These are phyloP conservation scores for Xylaria sp. DNA, from an alignment of 2,329 filamentous ascomycete genomes.

Conservation along the genomic window DNA sequence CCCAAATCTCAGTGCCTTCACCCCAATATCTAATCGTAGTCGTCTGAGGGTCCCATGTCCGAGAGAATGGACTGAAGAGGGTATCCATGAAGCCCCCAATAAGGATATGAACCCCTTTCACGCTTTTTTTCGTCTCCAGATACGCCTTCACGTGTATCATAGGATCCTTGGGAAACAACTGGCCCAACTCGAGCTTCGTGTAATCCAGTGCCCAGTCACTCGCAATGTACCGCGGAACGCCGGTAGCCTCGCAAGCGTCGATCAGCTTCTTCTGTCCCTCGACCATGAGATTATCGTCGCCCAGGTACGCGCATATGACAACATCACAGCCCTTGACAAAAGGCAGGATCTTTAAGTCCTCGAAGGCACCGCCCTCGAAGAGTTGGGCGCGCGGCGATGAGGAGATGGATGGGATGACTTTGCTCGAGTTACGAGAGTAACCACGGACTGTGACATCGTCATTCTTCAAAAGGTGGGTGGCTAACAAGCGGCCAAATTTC, in stretches of 20 bases:
- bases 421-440: constrained; percentile 18
- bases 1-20: constrained; percentile 40
- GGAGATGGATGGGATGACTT: constrained; percentile 9
- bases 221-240: constrained; percentile 44
- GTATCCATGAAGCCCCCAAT: constrained; percentile 43
- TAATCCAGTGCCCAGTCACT: constrained; percentile 47
- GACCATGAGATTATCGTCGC: constrained; percentile 42
- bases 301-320: constrained; percentile 45
- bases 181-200: constrained; percentile 41
- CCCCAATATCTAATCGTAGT: constrained; percentile 40
- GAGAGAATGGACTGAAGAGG: constrained; percentile 33
- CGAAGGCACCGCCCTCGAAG: constrained; percentile 16
- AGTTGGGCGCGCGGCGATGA: constrained; percentile 10
- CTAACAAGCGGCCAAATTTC: constrained; percentile 22
- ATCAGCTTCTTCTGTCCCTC: constrained; percentile 46
- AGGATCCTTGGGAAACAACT: constrained; percentile 43
- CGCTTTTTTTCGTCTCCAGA: constrained; percentile 40
- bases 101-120: constrained; percentile 45
- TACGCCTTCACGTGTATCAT: constrained; percentile 45
- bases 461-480: constrained; percentile 12
- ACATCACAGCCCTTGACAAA: constrained; percentile 40
- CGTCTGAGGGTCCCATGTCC: constrained; percentile 25
- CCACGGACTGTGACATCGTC: constrained; percentile 14
- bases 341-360: constrained; percentile 21
- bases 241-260: constrained; percentile 41